These are phyloP conservation scores for Hyphodiscus hymeniophilus DNA, from an alignment of 495 filamentous ascomycete genomes.

Conservation along the genomic window DNA sequence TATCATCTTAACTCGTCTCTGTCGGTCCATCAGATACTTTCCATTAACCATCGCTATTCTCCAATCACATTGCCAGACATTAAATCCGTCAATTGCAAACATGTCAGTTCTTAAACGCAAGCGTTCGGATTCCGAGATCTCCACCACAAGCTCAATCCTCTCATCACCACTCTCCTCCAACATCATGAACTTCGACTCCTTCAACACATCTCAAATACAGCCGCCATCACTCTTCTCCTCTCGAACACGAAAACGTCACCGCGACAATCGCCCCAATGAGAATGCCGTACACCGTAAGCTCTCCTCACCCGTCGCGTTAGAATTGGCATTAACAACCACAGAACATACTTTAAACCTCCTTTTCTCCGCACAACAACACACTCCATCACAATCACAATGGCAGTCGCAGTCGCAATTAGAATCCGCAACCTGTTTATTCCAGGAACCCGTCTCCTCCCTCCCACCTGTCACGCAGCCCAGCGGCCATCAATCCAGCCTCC, in stretches of 20 bases:
- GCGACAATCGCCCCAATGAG: conserved; percentile 22
- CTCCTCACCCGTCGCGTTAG: not conserved
- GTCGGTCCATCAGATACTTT: too few species aligned
- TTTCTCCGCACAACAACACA: conserved; percentile 19
- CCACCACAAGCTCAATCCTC: conserved; percentile 14
- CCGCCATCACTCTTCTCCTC: conserved; percentile 15
- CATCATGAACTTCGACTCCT: conserved; percentile 15
- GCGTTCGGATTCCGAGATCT: conserved; percentile 21
- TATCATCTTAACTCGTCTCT: too few species aligned
- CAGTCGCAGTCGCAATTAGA: conserved; percentile 1
- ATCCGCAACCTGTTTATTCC: not conserved
- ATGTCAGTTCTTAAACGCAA: conserved; percentile 23
- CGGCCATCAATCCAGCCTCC: conserved; percentile 18
- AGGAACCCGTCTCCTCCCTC: conserved; percentile 4
- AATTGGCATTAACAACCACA: conserved; percentile 2
- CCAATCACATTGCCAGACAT: too few species aligned
- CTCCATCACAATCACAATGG: not conserved
- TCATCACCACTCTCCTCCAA: conserved; percentile 12
- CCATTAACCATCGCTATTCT: too few species aligned
- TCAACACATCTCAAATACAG: conserved; percentile 8
- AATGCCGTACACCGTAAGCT: conserved; percentile 16
- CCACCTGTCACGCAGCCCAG: not conserved
- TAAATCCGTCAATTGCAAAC: too few species aligned
- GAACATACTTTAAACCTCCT: conserved; percentile 23
- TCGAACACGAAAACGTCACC: conserved; percentile 21